Conservation (phyloP, 75 land plant genomes). For the Gnetum montanum region DNA sequence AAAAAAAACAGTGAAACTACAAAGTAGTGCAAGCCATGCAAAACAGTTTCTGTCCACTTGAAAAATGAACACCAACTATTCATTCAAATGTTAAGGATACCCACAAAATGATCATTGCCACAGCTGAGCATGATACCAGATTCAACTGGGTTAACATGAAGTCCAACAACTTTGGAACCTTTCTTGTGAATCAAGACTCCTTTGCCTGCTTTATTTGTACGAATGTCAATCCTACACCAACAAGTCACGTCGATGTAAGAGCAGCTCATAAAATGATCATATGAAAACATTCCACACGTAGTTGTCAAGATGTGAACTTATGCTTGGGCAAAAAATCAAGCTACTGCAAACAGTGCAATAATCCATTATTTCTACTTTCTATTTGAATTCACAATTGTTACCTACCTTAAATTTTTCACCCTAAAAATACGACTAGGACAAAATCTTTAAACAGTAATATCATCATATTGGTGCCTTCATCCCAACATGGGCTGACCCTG, state of each 20-base stretch:
- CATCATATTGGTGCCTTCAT: too few species aligned
- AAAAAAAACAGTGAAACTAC: not conserved
- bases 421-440: too few species aligned
- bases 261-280: too few species aligned
- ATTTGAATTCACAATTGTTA: too few species aligned
- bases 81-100: slow-evolving; percentile 7
- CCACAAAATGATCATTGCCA: slow-evolving; percentile 96
- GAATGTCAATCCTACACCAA: slow-evolving; percentile 56
- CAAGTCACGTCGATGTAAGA: not conserved
- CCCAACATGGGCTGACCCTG: too few species aligned
- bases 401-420: too few species aligned
- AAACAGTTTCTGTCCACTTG: not conserved
- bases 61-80: not conserved
- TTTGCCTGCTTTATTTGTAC: slow-evolving; percentile 53
- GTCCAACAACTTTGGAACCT: slow-evolving; percentile 87
- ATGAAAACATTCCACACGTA: too few species aligned
- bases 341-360: not conserved
- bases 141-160: slow-evolving; percentile 79
- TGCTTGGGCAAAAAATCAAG: not conserved
- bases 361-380: too few species aligned
- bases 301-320: too few species aligned
- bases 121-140: slow-evolving; percentile 82
- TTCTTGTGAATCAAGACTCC: slow-evolving; percentile 76
- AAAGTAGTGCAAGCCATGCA: not conserved
- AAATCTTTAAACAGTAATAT: too few species aligned